phyloP scores from a whole-genome alignment of 1,139 yeast species.

The Yamadazyma oceani region DNA sequence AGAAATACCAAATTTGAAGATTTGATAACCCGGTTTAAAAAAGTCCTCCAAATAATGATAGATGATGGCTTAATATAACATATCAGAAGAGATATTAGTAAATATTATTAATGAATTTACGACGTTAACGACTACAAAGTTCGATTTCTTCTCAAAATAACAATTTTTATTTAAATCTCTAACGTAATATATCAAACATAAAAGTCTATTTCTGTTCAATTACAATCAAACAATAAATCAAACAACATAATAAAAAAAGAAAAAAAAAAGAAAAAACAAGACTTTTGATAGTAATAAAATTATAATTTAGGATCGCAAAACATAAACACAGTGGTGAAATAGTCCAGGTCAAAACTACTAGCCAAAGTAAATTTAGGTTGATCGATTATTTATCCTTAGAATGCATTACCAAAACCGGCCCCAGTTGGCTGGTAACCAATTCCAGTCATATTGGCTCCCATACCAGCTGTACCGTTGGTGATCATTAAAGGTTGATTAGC shows the following conservation, averaged over 20 bases:
- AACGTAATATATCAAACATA: constrained; percentile 1
- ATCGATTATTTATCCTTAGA: constrained; percentile 18
- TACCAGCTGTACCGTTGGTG: constrained; percentile 52
- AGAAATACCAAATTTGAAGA: too few relatives aligned
- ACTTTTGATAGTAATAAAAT: too few relatives aligned
- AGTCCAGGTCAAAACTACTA: constrained; percentile 1
- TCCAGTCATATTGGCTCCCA: constrained; percentile 29
- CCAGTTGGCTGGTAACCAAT: constrained; percentile 67
- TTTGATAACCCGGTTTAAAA: too few relatives aligned
- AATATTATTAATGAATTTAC: too few relatives aligned
- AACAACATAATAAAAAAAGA: constrained; percentile 1
- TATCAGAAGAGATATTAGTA: too few relatives aligned
- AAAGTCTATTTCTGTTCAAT: constrained; percentile 2
- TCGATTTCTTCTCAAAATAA: neutral
- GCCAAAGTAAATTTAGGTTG: neutral
- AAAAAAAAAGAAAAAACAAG: constrained; percentile 1
- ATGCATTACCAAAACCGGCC: constrained; percentile 63
- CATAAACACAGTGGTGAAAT: neutral
- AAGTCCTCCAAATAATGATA: too few relatives aligned
- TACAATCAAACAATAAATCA: constrained; percentile 1
- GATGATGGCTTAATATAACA: too few relatives aligned
- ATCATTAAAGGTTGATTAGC: constrained; percentile 61
- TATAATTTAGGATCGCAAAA: too few relatives aligned
- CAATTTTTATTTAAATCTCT: neutral
- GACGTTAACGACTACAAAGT: too few relatives aligned